Evolutionary conservation across 2,329 filamentous ascomycete species (phyloP), one percentile per base, ranked within the genome.

Genomic region (Fusarium camptoceras): DNA sequence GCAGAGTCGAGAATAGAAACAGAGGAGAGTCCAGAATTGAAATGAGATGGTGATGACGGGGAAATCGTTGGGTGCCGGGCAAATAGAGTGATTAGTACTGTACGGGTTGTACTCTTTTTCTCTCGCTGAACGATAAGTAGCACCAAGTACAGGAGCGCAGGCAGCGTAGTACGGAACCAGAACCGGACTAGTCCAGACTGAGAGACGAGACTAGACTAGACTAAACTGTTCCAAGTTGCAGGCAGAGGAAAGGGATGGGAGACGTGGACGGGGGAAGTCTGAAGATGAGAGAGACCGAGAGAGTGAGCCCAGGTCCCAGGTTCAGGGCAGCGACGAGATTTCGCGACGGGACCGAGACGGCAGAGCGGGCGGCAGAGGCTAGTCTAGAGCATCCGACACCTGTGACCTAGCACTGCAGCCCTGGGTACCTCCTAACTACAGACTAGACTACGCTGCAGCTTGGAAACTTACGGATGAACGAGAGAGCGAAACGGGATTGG

Each of bases 321-420:
- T 37, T 37, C 34, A 37, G 34, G 34, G 34, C 34, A n/a, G 10
- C 18, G 34, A 37, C 34, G 34, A 64, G 59, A 59, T 63, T 72
- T 73, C 71, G 71, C 66, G 64, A 73, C 71, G 71, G 66, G 64
- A 73, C 66, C 60, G 56, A 73, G 55, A 51, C 49, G 49, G 49
- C 49, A 51, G 31, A 51, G 49, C 49, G 49, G 34, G 67, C 55
- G 71, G 53, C 42, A 58, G n/a, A 41, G 34, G 18, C 49, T 51
- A 43, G 41, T 22, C 41, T 43, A 22, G 41, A 43, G 41, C 34
- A 37, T 37, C 20, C 49, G 53, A 68, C 56, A 56, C 43, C 34
- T 37, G 34, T n/a, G 34, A 37, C 34, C 41, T 43, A 51, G n/a
- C 49, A 51, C 49, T 27, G n/a, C 49, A 51, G 49, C 22, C 34